phyloP scores from a whole-genome alignment of 805 yeast species.

The Yamadazyma endophytica region DNA sequence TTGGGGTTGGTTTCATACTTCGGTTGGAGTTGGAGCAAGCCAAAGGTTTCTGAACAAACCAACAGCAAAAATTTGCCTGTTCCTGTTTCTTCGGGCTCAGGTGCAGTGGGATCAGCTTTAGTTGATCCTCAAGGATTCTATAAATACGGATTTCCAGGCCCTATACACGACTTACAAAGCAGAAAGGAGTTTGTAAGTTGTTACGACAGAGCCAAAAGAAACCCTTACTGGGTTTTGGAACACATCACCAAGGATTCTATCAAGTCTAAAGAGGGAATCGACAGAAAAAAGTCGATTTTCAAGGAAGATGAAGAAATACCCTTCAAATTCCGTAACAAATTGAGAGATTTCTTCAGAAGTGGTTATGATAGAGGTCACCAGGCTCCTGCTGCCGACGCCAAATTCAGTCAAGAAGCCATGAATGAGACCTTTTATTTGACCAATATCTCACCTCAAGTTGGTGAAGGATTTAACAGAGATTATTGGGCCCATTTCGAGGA shows the following conservation, averaged over 20 bases:
- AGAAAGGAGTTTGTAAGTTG: constrained; percentile 79
- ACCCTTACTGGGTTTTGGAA: constrained; percentile 89
- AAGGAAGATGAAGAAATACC: constrained; percentile 87
- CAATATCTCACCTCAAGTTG: constrained; percentile 95
- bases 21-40: constrained; percentile 23
- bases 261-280: constrained; percentile 48
- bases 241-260: constrained; percentile 78
- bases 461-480: constrained; percentile 95
- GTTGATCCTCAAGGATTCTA: constrained; percentile 79
- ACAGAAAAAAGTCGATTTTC: constrained; percentile 78
- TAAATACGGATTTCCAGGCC: constrained; percentile 94
- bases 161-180: constrained; percentile 75
- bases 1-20: constrained; percentile 38
- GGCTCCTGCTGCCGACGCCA: constrained; percentile 98
- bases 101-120: constrained; percentile 17
- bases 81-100: constrained; percentile 4
- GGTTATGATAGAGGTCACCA: constrained; percentile 98
- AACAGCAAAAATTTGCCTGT: constrained; percentile 7
- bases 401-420: constrained; percentile 87
- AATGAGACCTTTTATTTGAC: constrained; percentile 87
- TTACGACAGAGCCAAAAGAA: constrained; percentile 77
- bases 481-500: constrained; percentile 97
- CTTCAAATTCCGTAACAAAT: constrained; percentile 62
- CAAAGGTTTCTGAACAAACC: constrained; percentile 8
- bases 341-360: constrained; percentile 86